A percentile compares a stretch with the other conserved stretches of the same genome.
Evolutionary conservation across 2,329 filamentous ascomycete genomes (phyloP).

Genomic region (Fusarium sp.): DNA sequence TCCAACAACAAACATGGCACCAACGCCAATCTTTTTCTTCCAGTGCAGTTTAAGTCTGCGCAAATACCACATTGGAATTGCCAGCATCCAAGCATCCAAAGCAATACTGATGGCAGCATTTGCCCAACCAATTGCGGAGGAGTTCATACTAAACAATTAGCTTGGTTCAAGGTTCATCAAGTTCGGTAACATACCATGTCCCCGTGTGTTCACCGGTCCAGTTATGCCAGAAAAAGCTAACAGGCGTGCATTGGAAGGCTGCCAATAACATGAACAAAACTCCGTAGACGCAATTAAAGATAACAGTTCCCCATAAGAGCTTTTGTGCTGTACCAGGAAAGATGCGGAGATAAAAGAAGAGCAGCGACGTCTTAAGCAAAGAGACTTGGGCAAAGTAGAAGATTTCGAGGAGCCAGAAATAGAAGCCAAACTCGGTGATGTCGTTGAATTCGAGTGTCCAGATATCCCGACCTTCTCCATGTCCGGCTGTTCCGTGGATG

Average conservation of each 20-base stretch:
- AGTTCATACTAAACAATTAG: conserved; percentile 50
- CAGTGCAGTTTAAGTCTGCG: conserved; percentile 53
- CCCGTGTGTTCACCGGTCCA: conserved; percentile 60
- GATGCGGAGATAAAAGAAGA: conserved; percentile 61
- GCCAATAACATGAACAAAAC: conserved; percentile 53
- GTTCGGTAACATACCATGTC: conserved; percentile 49
- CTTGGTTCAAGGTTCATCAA: neutral
- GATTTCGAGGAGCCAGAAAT: conserved; percentile 54
- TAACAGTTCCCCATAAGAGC: conserved; percentile 53
- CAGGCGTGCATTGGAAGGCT: conserved; percentile 58
- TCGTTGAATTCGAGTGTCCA: conserved; percentile 51
- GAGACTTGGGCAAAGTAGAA: conserved; percentile 58
- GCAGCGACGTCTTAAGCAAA: conserved; percentile 58
- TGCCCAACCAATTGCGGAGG: conserved; percentile 58
- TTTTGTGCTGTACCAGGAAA: conserved; percentile 52
- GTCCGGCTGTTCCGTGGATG: conserved; percentile 40
- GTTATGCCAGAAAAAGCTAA: conserved; percentile 58
- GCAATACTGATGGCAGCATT: conserved; percentile 60
- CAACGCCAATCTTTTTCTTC: conserved; percentile 61
- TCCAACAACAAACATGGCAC: conserved; percentile 62
- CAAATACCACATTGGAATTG: conserved; percentile 58
- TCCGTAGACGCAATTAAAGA: conserved; percentile 52
- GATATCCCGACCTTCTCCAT: conserved; percentile 54
- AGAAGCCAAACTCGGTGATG: conserved; percentile 47
- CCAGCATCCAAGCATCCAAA: conserved; percentile 61